Evolutionary conservation across 2,329 filamentous ascomycete species (phyloP), one percentile per base, ranked within the genome.

Genomic region (Orbilia blumenaviensis): DNA sequence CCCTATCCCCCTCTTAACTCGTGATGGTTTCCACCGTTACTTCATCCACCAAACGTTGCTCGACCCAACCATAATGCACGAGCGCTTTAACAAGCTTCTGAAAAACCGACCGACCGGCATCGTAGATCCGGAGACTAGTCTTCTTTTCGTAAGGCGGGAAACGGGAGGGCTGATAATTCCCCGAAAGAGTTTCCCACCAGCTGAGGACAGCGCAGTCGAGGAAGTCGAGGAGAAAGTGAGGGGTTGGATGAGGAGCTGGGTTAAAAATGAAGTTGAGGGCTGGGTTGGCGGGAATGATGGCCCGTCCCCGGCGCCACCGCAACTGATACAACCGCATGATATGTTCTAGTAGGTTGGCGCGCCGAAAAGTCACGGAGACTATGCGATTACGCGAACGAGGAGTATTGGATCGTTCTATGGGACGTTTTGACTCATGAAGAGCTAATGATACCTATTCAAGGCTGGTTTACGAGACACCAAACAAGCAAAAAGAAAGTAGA

Each of bases 401-500:
- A 56, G 38, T 38, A 8, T n/a, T 16, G 52, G 21, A 38, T 38
- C n/a, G 52, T 56, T 56, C 18, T 38, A 38, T 38, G 32, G 52
- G 16, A 38, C 32, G n/a, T 25, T 56, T 54, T 56, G 10, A 66
- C 1, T 14, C 12, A 25, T 21, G 23, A 8, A 25, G 21, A 34
- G 62, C 18, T 32, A 5, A 32, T 60, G 16, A 27, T 34, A 25
- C 27, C 32, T 34, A 9, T 61, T 34, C 16, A 25, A 23, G 46
- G 60, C 69, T 74, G 69, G 69, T 74, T 74, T 74, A 74, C 69
- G 69, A 74, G 69, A 74, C 69, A 64, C 14, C 21, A 54, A 32
- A 44, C 16, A 38, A 32, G 16, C 38, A 61, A 34, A 36, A 32
- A 50, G 21, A 44, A 32, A 29, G 16, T n/a, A 29, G 32, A 54